These are phyloP conservation scores for Lunularia cruciata DNA, from an alignment of 225 moss, liverwort and hornwort genomes.

Conservation along the genomic window DNA sequence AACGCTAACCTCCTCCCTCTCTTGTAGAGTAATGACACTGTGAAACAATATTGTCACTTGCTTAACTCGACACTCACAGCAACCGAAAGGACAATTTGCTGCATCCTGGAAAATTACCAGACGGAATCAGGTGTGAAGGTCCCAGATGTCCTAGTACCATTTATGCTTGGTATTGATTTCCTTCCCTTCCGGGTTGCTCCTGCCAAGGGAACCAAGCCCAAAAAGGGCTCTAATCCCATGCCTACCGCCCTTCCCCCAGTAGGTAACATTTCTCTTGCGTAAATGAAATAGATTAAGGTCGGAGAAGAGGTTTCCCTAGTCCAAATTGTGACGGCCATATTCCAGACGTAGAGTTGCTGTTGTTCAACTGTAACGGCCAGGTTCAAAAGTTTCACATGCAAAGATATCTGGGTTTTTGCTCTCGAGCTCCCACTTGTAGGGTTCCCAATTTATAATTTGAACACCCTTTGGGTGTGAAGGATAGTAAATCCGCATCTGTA, in stretches of 20 bases:
- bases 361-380: too few species aligned
- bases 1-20: not conserved
- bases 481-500: too few species aligned
- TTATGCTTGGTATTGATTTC: constrained; percentile 66
- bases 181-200: constrained; percentile 53
- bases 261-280: constrained; percentile 14
- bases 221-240: constrained; percentile 34
- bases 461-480: not conserved
- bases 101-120: constrained; percentile 88
- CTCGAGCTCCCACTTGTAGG: not conserved
- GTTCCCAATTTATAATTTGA: not conserved
- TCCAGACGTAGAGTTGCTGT: not conserved
- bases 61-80: constrained; percentile 85
- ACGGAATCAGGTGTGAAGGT: constrained; percentile 69
- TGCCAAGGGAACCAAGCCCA: constrained; percentile 47
- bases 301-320: not conserved
- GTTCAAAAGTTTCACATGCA: not conserved
- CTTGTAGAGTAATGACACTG: constrained; percentile 63
- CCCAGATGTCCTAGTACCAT: constrained; percentile 70
- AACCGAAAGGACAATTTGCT: constrained; percentile 82
- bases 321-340: not conserved
- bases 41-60: constrained; percentile 71
- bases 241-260: constrained; percentile 17
- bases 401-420: not conserved
- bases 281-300: not conserved